phyloP scores from a whole-genome alignment of 139 green algal genomes.

The Chlorella sp. region DNA sequence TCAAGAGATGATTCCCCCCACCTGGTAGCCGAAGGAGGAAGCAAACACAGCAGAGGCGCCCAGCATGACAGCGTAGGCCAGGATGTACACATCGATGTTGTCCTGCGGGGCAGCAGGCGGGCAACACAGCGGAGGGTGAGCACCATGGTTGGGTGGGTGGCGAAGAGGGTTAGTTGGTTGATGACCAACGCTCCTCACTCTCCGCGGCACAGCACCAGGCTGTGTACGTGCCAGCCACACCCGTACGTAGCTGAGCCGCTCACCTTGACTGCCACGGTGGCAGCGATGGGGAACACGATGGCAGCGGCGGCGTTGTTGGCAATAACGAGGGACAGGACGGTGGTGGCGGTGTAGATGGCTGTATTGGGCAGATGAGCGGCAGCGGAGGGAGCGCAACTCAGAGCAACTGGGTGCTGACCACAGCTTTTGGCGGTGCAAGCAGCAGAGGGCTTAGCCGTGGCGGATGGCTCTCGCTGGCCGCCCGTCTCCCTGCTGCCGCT shows the following conservation, averaged over 20 bases:
- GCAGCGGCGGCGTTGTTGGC: slow-evolving; percentile 69
- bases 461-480: too few relatives aligned
- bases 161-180: too few relatives aligned
- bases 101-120: not conserved
- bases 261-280: slow-evolving; percentile 16
- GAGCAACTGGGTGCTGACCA: too few relatives aligned
- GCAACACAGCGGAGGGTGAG: too few relatives aligned
- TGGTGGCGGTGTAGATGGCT: slow-evolving; percentile 61
- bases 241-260: too few relatives aligned
- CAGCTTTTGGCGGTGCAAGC: too few relatives aligned
- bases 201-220: too few relatives aligned
- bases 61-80: slow-evolving; percentile 56
- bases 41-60: slow-evolving; percentile 66
- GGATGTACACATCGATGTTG: slow-evolving; percentile 42
- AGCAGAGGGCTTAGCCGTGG: too few relatives aligned
- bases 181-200: too few relatives aligned
- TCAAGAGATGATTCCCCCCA: not conserved
- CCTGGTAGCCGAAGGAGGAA: slow-evolving; percentile 69
- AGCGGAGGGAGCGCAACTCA: too few relatives aligned
- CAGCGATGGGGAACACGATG: slow-evolving; percentile 56
- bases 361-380: not conserved
- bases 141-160: not conserved
- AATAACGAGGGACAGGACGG: slow-evolving; percentile 61
- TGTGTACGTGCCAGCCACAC: too few relatives aligned
- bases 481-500: too few relatives aligned